Conservation (phyloP, 768 basidiomycete genomes). For the Exidia glandulosa region DNA sequence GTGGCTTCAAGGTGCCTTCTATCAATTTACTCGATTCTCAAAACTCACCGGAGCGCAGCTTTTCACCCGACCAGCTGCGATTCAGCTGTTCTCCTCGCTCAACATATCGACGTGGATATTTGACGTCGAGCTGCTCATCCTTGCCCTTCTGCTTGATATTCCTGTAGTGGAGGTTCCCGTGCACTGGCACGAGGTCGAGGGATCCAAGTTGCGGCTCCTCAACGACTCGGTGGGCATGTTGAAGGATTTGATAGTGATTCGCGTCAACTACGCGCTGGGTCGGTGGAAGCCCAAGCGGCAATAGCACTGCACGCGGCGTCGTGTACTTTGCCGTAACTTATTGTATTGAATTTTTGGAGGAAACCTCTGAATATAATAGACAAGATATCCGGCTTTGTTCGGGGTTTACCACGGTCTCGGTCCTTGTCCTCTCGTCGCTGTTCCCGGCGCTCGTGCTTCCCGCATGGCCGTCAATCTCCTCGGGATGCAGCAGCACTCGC, state of each 20-base stretch:
- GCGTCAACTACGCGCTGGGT: constrained; percentile 71
- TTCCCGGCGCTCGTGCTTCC: background rate
- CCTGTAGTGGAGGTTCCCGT: constrained; percentile 81
- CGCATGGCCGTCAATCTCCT: background rate
- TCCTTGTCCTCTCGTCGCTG: background rate
- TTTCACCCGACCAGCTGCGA: constrained; percentile 74
- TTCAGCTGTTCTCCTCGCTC: constrained; percentile 73
- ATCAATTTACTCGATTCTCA: background rate
- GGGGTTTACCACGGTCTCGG: too few relatives aligned
- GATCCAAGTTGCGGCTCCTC: constrained; percentile 83
- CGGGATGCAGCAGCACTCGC: background rate
- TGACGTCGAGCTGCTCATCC: constrained; percentile 83
- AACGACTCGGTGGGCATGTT: constrained; percentile 85
- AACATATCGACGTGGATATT: constrained; percentile 93
- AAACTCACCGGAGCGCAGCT: constrained; percentile 25
- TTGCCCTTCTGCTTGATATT: constrained; percentile 68
- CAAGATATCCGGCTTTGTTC: too few relatives aligned
- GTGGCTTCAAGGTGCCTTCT: constrained; percentile 69
- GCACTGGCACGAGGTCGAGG: constrained; percentile 87
- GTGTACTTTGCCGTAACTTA: background rate
- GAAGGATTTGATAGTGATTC: constrained; percentile 69
- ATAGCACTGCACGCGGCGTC: too few relatives aligned
- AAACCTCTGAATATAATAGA: too few relatives aligned
- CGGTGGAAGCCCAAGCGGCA: constrained; percentile 41
- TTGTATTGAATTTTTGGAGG: background rate